phyloP scores from a whole-genome alignment of 2,329 filamentous ascomycete species.

The Claviceps quebecensis region DNA sequence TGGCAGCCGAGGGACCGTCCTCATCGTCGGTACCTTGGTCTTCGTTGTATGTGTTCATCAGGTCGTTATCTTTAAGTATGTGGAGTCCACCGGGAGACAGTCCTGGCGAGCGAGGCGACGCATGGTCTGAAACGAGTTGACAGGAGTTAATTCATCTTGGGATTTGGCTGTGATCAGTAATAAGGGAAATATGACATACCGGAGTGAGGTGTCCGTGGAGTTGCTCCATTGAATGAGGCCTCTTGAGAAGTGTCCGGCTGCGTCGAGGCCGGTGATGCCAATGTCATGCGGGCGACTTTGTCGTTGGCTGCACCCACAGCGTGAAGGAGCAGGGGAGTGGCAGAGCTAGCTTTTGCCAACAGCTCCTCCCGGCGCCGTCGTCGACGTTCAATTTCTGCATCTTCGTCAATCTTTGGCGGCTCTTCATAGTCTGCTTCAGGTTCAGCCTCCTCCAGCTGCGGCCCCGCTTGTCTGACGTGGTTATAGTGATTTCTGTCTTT shows the following conservation, averaged over 20 bases:
- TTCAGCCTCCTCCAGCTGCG: slow-evolving; percentile 10
- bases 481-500: slow-evolving; percentile 7
- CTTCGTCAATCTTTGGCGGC: slow-evolving; percentile 58
- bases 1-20: slow-evolving; percentile 78
- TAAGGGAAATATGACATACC: slow-evolving; percentile 24
- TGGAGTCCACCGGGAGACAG: slow-evolving; percentile 44
- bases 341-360: slow-evolving; percentile 65
- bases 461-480: slow-evolving; percentile 10
- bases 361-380: slow-evolving; percentile 75
- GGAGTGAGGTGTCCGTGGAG: slow-evolving; percentile 32
- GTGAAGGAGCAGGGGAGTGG: slow-evolving; percentile 61
- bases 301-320: slow-evolving; percentile 50
- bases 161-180: neutral
- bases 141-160: slow-evolving; percentile 11
- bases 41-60: slow-evolving; percentile 46
- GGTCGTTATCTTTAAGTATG: slow-evolving; percentile 51
- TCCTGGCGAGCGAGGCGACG: slow-evolving; percentile 30
- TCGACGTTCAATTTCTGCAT: slow-evolving; percentile 70
- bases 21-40: slow-evolving; percentile 26
- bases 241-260: slow-evolving; percentile 27
- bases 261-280: slow-evolving; percentile 39
- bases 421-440: slow-evolving; percentile 34
- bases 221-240: slow-evolving; percentile 19
- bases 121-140: slow-evolving; percentile 13
- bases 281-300: slow-evolving; percentile 37